A percentile compares a stretch with the other conserved stretches of the same genome.
phyloP scores from a whole-genome alignment of 805 yeast genomes.

The Hanseniaspora lachancei region DNA sequence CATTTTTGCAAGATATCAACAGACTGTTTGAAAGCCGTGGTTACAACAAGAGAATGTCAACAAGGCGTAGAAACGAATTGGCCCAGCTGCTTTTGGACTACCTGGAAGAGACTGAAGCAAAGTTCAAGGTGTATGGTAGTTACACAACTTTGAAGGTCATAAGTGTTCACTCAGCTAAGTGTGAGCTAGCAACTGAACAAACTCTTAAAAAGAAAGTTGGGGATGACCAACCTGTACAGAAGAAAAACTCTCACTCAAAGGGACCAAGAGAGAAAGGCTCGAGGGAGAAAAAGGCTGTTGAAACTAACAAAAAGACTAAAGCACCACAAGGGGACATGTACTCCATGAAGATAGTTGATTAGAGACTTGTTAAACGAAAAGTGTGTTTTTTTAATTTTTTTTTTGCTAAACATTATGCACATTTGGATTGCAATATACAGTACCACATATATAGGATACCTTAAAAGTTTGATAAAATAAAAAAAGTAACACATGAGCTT shows the following conservation, averaged over 20 bases:
- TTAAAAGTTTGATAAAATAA: too few relatives aligned
- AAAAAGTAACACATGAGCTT: too few relatives aligned
- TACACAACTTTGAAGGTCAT: neutral
- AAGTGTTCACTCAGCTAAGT: neutral
- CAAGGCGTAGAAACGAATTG: neutral
- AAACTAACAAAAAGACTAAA: neutral
- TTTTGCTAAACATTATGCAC: too few relatives aligned
- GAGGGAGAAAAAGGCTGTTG: neutral
- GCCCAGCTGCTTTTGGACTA: neutral
- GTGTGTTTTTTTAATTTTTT: too few relatives aligned
- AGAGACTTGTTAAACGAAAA: neutral
- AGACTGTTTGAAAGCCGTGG: neutral
- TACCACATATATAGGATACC: too few relatives aligned
- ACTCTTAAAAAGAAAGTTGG: too few relatives aligned
- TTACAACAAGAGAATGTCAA: neutral
- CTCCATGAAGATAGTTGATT: slow-evolving; percentile 5
- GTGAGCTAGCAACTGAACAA: too few relatives aligned
- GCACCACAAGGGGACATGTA: neutral
- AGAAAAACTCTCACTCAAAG: neutral
- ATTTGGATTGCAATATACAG: too few relatives aligned
- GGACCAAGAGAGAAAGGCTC: neutral
- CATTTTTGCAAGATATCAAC: neutral
- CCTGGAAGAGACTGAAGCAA: neutral
- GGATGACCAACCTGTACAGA: too few relatives aligned
- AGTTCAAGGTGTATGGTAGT: neutral